phyloP scores from a whole-genome alignment of 2,329 filamentous ascomycete genomes.

The Alternaria sp. region DNA sequence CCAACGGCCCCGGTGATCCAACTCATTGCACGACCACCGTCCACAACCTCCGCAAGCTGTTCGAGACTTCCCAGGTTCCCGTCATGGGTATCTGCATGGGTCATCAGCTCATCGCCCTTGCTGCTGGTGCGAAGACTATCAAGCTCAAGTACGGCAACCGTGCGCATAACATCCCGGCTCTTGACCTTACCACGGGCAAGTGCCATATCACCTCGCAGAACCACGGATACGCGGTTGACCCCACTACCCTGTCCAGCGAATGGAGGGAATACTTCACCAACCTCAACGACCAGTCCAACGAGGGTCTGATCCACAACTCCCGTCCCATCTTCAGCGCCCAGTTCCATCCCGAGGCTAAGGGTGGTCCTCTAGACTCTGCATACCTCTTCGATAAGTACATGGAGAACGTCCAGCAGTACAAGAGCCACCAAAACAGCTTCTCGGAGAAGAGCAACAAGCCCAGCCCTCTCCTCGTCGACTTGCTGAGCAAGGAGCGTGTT shows the following conservation, averaged over 20 bases:
- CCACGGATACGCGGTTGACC: constrained; percentile 95
- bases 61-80: constrained; percentile 89
- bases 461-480: constrained; percentile 85
- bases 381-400: constrained; percentile 98
- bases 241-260: constrained; percentile 79
- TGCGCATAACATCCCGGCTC: constrained; percentile 95
- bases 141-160: constrained; percentile 99
- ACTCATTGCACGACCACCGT: constrained; percentile 96
- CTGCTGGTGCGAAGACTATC: constrained; percentile 86
- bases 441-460: constrained; percentile 85
- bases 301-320: constrained; percentile 95
- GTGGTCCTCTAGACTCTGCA: constrained; percentile 92
- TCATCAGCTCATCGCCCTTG: constrained; percentile 93
- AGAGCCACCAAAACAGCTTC: constrained; percentile 78
- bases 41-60: constrained; percentile 88
- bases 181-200: constrained; percentile 93
- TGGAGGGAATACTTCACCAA: constrained; percentile 99
- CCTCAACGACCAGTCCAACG: constrained; percentile 96
- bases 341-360: constrained; percentile 98
- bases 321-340: constrained; percentile 98
- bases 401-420: constrained; percentile 88
- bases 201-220: constrained; percentile 99
- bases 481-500: constrained; percentile 92
- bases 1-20: constrained; percentile 97
- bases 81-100: constrained; percentile 98